Base-by-base conservation (phyloP, 768 basidiomycete genomes). In the Pleurotus eryngii region DNA sequence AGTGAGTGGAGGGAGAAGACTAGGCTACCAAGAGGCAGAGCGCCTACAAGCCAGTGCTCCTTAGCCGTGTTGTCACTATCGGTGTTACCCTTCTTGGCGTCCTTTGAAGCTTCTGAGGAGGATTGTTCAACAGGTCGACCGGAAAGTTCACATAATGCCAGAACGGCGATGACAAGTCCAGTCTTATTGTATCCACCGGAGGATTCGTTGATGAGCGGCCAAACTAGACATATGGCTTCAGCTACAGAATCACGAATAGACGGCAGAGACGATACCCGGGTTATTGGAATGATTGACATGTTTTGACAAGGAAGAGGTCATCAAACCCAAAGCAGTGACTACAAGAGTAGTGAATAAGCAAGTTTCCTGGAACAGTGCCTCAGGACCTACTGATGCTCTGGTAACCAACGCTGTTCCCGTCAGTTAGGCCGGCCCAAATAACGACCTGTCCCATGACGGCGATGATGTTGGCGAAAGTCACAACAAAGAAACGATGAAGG, bases 241-340 rank as follows among this genome's bases (percentile, higher is more conserved):
- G 30, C 30, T 35, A 35, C 30, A 9, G 30, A 35, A 35, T 9
- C 11, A 11, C 30, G 7, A 35, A 35, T 35, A 11, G 30, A 35
- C 30, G 30, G 11, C 3, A 11, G 30, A 49, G 47, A 12, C n/a
- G 9, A 64, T 66, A 88, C 89, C 74, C 60, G 91, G 92, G 63
- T 93, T 93, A 61, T 90, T 92, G 0, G 86, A 84, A 64, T 90
- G 80, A 64, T 93, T 92, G 12, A 82, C 76, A 60, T 89, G 87
- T 67, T 95, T 95, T 17, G 85, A 76, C 15, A 92, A 61, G 1
- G 87, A 82, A 0, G 88, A 81, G 4, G 87, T 58, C 24, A 90
- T 64, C 14, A 94, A 72, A 1, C 92, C 92, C 17, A 86, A 66
- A 2, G 83, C 81, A 40, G 84, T 76, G 0, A 88, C 90, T 91